These are phyloP conservation scores for Fusarium fracticaudum DNA, from an alignment of 2,329 filamentous ascomycete genomes.

Conservation along the genomic window DNA sequence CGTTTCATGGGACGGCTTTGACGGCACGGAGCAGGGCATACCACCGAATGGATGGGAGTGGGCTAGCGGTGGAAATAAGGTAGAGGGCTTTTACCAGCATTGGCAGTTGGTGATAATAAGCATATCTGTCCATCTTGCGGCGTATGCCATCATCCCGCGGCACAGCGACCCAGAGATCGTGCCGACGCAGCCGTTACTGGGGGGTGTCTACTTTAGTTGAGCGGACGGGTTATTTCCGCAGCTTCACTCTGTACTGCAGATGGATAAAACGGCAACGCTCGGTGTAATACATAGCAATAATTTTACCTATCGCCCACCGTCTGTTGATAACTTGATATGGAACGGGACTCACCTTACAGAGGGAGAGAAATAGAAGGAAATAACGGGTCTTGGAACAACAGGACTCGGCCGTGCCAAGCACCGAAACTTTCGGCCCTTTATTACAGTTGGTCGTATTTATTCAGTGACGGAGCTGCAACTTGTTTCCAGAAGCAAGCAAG, in stretches of 20 bases:
- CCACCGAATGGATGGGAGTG: background rate
- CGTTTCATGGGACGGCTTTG: constrained; percentile 32
- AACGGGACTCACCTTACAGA: background rate
- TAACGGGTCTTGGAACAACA: constrained; percentile 34
- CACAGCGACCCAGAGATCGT: constrained; percentile 39
- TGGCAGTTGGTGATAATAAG: constrained; percentile 38
- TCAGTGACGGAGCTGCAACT: background rate
- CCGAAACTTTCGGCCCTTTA: constrained; percentile 30
- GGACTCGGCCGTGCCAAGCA: constrained; percentile 35
- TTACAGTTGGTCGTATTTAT: background rate
- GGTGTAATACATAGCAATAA: background rate
- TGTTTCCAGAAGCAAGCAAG: background rate
- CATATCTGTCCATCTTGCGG: constrained; percentile 43
- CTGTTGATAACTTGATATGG: background rate
- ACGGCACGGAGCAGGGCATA: constrained; percentile 16
- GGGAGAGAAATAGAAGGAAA: constrained; percentile 4
- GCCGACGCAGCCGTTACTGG: constrained; percentile 43
- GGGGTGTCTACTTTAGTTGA: constrained; percentile 15
- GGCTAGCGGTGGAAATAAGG: constrained; percentile 1
- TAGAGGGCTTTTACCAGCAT: constrained; percentile 8
- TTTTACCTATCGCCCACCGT: background rate
- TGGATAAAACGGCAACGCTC: background rate
- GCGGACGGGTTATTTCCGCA: constrained; percentile 25
- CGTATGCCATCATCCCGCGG: constrained; percentile 42
- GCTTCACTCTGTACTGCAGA: background rate